These are phyloP conservation scores for Sugiyamaella japonica DNA, from an alignment of 1,139 yeast genomes.

Conservation along the genomic window DNA sequence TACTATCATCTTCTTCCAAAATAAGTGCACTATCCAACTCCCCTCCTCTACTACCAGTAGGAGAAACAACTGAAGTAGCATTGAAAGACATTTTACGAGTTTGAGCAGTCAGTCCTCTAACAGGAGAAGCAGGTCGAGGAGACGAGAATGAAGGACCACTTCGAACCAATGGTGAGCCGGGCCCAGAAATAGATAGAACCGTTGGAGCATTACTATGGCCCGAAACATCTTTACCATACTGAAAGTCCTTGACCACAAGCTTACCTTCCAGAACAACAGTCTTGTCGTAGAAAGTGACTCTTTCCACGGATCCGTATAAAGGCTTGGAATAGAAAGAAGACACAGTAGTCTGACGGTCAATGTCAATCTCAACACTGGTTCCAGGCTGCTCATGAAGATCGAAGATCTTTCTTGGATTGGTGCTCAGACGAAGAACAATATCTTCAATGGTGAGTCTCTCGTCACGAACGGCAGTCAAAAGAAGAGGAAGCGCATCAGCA, in stretches of 20 bases:
- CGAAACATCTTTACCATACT: conserved; percentile 53
- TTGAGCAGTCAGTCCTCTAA: conserved; percentile 10
- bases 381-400: conserved; percentile 79
- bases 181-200: conserved; percentile 45
- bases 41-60: conserved; percentile 18
- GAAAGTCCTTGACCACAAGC: conserved; percentile 52
- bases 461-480: conserved; percentile 75
- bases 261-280: conserved; percentile 85
- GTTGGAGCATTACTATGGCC: conserved; percentile 41
- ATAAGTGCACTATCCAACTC: conserved; percentile 41
- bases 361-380: conserved; percentile 73
- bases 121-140: conserved; percentile 18
- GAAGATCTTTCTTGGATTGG: conserved; percentile 80
- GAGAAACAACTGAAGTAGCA: conserved; percentile 23
- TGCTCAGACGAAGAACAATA: conserved; percentile 71
- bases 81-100: conserved; percentile 25
- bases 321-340: conserved; percentile 48
- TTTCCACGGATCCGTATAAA: conserved; percentile 73
- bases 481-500: conserved; percentile 76
- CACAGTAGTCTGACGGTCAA: conserved; percentile 62
- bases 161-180: conserved; percentile 22
- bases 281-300: conserved; percentile 76
- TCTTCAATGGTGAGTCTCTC: conserved; percentile 73
- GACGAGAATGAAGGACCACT: conserved; percentile 13
- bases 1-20: conserved; percentile 46